Evolutionary conservation across 2,329 filamentous ascomycete species (phyloP).

Genomic region (Ceratocystis albifundus): DNA sequence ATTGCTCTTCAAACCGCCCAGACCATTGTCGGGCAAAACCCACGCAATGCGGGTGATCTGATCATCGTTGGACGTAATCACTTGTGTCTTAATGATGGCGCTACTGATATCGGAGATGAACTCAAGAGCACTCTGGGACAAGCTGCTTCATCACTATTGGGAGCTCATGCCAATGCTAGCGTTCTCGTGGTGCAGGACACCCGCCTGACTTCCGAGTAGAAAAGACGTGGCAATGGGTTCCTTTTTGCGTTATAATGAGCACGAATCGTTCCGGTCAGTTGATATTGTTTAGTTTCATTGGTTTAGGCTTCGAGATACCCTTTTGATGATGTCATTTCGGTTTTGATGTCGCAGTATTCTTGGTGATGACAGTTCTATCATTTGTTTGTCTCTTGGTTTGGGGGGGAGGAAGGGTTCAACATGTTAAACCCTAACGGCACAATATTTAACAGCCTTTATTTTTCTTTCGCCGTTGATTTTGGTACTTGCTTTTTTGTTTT

Average conservation of each 20-base stretch:
- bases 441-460: background rate
- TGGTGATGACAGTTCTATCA: background rate
- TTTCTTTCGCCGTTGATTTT: too few species aligned
- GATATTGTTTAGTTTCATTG: background rate
- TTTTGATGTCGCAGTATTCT: background rate
- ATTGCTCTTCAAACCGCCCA: conserved; percentile 6
- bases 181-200: conserved; percentile 19
- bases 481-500: too few species aligned
- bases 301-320: conserved; percentile 5
- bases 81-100: conserved; percentile 12
- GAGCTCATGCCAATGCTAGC: conserved; percentile 15
- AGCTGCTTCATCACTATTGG: conserved; percentile 14
- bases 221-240: background rate
- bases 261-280: background rate
- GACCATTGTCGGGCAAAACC: conserved; percentile 16
- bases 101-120: conserved; percentile 18
- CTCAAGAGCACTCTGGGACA: conserved; percentile 20
- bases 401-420: background rate
- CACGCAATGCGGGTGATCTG: conserved; percentile 21
- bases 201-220: conserved; percentile 1
- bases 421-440: background rate
- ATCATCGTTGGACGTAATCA: conserved; percentile 19
- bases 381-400: background rate
- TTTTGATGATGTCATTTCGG: conserved; percentile 2
- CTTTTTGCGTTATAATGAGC: background rate